Percentiles rank a stretch among this genome's conserved stretches.
Conservation (phyloP, 306 rosid genomes). For the Dalbergia cultrata region DNA sequence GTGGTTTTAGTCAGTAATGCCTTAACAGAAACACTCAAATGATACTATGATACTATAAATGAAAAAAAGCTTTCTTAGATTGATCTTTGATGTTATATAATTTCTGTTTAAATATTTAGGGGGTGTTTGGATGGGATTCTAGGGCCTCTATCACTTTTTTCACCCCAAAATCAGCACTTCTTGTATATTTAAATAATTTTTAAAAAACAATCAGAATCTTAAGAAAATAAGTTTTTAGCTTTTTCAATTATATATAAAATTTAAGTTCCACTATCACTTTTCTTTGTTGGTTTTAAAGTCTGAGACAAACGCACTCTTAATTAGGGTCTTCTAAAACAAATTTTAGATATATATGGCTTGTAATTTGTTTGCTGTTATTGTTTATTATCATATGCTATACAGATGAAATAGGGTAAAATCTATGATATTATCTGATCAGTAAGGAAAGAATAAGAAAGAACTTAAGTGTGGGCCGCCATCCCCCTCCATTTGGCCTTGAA, state of each 20-base stretch:
- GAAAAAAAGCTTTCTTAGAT: neutral
- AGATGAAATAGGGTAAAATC: neutral
- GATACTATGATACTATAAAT: neutral
- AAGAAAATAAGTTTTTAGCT: no score
- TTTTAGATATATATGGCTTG: neutral
- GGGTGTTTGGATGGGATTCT: no score
- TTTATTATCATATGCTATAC: neutral
- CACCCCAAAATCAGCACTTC: no score
- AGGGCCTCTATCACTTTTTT: no score
- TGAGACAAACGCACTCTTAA: neutral
- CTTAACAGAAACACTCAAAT: neutral
- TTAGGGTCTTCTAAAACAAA: neutral
- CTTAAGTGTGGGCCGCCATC: neutral
- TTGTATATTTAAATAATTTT: no score
- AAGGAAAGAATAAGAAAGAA: neutral
- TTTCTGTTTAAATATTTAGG: neutral
- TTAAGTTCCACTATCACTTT: no score
- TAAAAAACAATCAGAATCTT: no score
- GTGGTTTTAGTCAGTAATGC: slow-evolving; percentile 3
- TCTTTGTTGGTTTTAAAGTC: no score
- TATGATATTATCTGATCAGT: neutral
- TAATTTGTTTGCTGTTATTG: neutral
- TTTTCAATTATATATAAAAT: no score
- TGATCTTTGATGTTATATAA: slow-evolving; percentile 11
- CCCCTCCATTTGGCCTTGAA: neutral